Base-by-base conservation (phyloP, 805 yeast species). In the Maudiozyma serrabonitensis region DNA sequence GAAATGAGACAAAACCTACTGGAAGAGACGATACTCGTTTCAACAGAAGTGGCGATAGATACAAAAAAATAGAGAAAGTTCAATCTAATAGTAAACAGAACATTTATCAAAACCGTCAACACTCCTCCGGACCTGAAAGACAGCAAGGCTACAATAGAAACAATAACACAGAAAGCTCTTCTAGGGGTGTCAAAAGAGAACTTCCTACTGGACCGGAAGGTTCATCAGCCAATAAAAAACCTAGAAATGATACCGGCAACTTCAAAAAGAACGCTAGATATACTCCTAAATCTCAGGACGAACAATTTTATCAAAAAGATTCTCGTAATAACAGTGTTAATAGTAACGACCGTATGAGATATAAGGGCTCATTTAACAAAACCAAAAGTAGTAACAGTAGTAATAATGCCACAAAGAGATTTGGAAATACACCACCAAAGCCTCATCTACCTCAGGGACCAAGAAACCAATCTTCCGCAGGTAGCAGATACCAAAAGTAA, bases 401-500 rank as follows among this genome's bases (percentile, higher is more conserved):
- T n/a, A 35, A 5, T 35, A 35, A 35, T 15, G 38, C 6, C 15
- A 15, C 38, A 16, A 35, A 35, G 38, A 35, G 18, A 38, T 38
- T 18, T 38, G 23, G 23, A 5, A 38, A 19, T 18, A 21, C 23
- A 38, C 23, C 41, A 50, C 23, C 41, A 50, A 46, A 11, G 18
- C 52, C 51, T 8, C 43, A 38, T 3, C 40, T 60, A 6, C 64
- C 64, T 6, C 62, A 60, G 38, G 64, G 64, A 0, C 64, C 64
- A 6, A 57, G 52, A 31, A 51, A 49, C 15, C 46, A 48, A n/a
- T n/a, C 40, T 4, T 35, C 38, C 9, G 18, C 43, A 8, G 43
- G 46, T 19, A 56, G 60, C 38, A 56, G 62, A 23, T 58, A 58
- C 39, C 61, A 57, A 40, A 23, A 40, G 18, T 40, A 23, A 23